Evolutionary conservation across 768 basidiomycete genomes (phyloP), one percentile per base, ranked within the genome.

Genomic region (Agrocybe pediades): DNA sequence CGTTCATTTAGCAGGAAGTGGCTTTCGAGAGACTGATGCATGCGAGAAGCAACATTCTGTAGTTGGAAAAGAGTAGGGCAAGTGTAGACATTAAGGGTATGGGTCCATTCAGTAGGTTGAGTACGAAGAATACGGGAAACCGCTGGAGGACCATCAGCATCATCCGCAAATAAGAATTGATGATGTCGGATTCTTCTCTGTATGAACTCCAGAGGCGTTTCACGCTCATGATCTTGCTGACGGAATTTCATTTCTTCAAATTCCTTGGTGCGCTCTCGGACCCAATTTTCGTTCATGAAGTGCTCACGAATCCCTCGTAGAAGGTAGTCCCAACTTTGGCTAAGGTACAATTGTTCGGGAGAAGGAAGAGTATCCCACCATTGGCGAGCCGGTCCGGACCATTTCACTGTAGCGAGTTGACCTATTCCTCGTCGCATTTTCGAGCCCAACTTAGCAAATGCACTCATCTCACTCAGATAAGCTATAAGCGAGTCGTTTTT

Each of bases 111-210:
- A n/a, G n/a, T n/a, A n/a, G n/a, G n/a, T n/a, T n/a, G n/a, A n/a
- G 48, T 49, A 56, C 15, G 29, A 36, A 56, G 26, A n/a, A 50
- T 25, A 2, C 21, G 49, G 9, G 19, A 9, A n/a, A 54, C 46
- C 3, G 53, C 46, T 20, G 4, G 15, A 9, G 5, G 33, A 6
- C 53, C 46, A 21, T 49, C 53, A n/a, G 21, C 6, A 20, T 54
- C 53, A 15, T 47, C 15, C 1, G 45, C 17, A 36, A 27, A 44
- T 19, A 54, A 26, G 33, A 54, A 23, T 4, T 36, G 26, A 36
- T 48, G 46, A 30, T 30, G 15, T 6, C 6, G 29, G 15, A 30
- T 30, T 30, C 29, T 6, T 30, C 29, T 6, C 29, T 30, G 29
- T 7, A 30, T 6, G 29, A 30, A 30, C 15, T 30, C 7, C n/a